Conservation (phyloP, 768 basidiomycete genomes). For the Wakefieldia striispora region DNA sequence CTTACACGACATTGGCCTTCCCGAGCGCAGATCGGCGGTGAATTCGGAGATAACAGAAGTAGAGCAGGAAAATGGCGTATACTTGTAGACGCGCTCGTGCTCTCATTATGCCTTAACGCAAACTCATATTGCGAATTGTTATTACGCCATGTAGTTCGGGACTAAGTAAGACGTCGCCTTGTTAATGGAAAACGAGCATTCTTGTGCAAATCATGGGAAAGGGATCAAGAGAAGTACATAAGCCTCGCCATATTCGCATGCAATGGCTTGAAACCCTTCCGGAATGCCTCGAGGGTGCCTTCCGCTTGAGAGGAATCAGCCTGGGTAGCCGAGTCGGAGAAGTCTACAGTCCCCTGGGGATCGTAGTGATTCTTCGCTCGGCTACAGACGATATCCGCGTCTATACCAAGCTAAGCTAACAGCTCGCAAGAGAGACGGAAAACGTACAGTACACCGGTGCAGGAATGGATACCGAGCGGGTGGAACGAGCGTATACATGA, state of each 20-base stretch:
- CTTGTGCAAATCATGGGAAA: too few relatives aligned
- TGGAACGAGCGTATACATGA: conserved; percentile 78
- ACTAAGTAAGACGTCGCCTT: too few relatives aligned
- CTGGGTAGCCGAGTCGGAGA: conserved; percentile 59
- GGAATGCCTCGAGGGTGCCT: conserved; percentile 46
- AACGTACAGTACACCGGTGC: conserved; percentile 77
- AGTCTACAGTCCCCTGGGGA: conserved; percentile 54
- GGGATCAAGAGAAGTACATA: conserved; percentile 58
- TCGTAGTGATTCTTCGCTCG: conserved; percentile 81
- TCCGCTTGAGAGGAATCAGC: conserved; percentile 41
- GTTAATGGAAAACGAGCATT: too few relatives aligned
- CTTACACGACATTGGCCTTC: conserved; percentile 7
- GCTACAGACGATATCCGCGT: conserved; percentile 75
- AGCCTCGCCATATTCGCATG: conserved; percentile 46
- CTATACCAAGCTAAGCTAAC: conserved; percentile 33
- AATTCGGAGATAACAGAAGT: neutral
- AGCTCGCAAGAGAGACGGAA: neutral
- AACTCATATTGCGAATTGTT: neutral
- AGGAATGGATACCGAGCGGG: conserved; percentile 79
- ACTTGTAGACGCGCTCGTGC: conserved; percentile 20
- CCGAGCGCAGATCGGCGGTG: neutral
- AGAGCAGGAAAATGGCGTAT: conserved; percentile 20
- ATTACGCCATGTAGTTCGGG: neutral
- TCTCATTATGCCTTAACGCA: neutral
- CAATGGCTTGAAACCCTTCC: conserved; percentile 53